A percentile compares a stretch with the other conserved stretches of the same genome.
Evolutionary conservation across 352 stramenopile genomes (phyloP).

Genomic region (Blastocystis sp.): DNA sequence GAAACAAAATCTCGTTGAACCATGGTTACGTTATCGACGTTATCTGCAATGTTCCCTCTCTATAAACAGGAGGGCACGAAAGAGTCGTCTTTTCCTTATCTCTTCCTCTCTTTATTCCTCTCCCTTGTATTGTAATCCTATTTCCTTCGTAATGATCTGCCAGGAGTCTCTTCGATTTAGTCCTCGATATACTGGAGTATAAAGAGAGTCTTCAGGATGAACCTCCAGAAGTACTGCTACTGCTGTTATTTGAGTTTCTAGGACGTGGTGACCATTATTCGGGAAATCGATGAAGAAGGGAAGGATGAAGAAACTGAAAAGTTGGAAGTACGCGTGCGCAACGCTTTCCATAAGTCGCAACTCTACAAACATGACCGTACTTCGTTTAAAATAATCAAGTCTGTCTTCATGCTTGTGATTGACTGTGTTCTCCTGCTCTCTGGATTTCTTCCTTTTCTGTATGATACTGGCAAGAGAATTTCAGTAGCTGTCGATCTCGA

Average conservation of each 20-base stretch:
- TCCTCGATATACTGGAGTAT: background rate
- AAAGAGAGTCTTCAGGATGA: background rate
- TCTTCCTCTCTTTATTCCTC: background rate
- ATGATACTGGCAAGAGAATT: background rate
- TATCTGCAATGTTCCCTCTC: background rate
- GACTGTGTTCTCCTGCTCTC: background rate
- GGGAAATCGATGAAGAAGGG: slow-evolving; percentile 3
- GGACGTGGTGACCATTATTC: slow-evolving; percentile 29
- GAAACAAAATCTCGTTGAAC: background rate
- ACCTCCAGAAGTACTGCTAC: background rate
- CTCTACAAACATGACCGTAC: background rate
- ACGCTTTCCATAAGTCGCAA: slow-evolving; percentile 9
- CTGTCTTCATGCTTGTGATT: background rate
- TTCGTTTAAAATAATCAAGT: background rate
- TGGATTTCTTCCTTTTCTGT: background rate
- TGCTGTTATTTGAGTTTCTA: background rate
- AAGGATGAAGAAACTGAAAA: background rate
- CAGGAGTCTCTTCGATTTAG: background rate
- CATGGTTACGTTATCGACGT: background rate
- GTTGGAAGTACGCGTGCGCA: background rate
- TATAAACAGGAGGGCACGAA: background rate
- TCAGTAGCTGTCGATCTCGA: background rate
- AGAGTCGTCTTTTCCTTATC: background rate
- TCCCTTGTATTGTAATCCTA: background rate
- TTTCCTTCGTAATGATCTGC: background rate